Evolutionary conservation across 768 basidiomycete genomes (phyloP).

Genomic region (Russula abietina): DNA sequence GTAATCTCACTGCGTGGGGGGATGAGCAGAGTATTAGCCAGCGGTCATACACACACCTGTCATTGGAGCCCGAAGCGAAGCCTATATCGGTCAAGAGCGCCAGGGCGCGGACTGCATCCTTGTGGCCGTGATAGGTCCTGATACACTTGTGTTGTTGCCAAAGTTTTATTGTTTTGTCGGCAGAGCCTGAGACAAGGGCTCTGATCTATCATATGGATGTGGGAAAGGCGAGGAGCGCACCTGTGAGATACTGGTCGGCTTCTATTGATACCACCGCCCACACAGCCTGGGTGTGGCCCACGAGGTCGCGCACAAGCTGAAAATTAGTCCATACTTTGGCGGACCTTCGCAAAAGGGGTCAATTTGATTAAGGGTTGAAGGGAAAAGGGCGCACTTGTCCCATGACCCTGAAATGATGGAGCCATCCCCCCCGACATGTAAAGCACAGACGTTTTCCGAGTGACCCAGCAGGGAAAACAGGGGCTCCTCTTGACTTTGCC

Average conservation of each 20-base stretch:
- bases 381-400: constrained; percentile 67
- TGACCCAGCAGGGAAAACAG: constrained; percentile 83
- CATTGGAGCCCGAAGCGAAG: constrained; percentile 94
- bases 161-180: constrained; percentile 89
- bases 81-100: constrained; percentile 77
- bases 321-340: constrained; percentile 92
- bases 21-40: constrained; percentile 13
- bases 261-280: constrained; percentile 87
- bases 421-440: constrained; percentile 64
- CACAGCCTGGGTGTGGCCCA: constrained; percentile 85
- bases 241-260: constrained; percentile 74
- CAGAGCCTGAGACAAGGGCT: constrained; percentile 54
- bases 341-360: constrained; percentile 47
- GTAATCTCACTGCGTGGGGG: constrained; percentile 65
- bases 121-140: constrained; percentile 79
- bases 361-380: neutral
- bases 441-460: constrained; percentile 80
- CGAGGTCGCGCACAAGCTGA: constrained; percentile 61
- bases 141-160: constrained; percentile 75
- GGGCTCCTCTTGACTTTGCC: constrained; percentile 60
- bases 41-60: constrained; percentile 50
- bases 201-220: neutral
- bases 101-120: constrained; percentile 85
- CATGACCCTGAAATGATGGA: constrained; percentile 91
- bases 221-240: constrained; percentile 35